These are phyloP conservation scores for Grifola frondosa DNA, from an alignment of 1,284 basidiomycete species.

Conservation along the genomic window DNA sequence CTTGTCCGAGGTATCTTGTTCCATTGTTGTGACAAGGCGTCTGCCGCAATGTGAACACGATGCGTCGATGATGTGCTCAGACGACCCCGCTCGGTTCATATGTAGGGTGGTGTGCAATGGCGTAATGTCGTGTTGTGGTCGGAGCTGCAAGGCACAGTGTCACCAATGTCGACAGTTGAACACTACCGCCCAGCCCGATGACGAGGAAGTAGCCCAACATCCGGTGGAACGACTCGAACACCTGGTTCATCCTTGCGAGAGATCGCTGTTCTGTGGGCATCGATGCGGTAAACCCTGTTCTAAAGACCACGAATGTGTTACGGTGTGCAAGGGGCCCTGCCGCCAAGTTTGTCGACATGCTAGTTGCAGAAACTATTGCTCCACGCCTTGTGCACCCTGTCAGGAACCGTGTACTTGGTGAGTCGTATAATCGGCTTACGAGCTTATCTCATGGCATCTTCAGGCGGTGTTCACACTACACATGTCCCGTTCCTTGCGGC, in stretches of 20 bases:
- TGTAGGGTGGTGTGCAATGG: constrained; percentile 48
- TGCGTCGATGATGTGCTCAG: constrained; percentile 45
- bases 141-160: constrained; percentile 50
- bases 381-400: constrained; percentile 61
- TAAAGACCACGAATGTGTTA: constrained; percentile 49
- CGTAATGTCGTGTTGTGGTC: constrained; percentile 56
- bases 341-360: constrained; percentile 58
- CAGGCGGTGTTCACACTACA: constrained; percentile 52
- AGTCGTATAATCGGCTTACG: neutral
- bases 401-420: constrained; percentile 56
- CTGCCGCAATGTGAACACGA: constrained; percentile 61
- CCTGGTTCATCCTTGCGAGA: constrained; percentile 49
- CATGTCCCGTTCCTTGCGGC: constrained; percentile 68
- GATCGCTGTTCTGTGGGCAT: constrained; percentile 58
- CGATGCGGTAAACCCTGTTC: constrained; percentile 52
- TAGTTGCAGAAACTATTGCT: constrained; percentile 49
- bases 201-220: constrained; percentile 10
- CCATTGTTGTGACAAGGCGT: constrained; percentile 40
- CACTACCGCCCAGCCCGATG: neutral
- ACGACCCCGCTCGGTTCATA: constrained; percentile 37
- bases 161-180: constrained; percentile 46
- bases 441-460: neutral
- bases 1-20: constrained; percentile 47
- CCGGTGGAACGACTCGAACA: constrained; percentile 39
- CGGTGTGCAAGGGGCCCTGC: constrained; percentile 46